Conservation (phyloP, 2,329 filamentous ascomycete genomes). For the Alternaria viburni region DNA sequence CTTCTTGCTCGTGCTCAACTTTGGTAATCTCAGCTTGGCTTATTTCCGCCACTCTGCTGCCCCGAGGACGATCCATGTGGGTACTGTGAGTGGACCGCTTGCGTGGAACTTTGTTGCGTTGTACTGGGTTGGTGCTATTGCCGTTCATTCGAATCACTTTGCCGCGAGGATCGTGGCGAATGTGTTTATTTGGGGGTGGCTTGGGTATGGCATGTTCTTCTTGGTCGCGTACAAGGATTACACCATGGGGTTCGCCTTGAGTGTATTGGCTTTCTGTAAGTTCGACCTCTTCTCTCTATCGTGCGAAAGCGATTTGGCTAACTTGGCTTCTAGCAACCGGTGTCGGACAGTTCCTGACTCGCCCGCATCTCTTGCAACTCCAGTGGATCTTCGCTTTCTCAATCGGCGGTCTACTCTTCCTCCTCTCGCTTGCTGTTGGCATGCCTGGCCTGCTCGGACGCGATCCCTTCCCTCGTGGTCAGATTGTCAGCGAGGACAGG, state of each 20-base stretch:
- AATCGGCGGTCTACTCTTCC: constrained; percentile 77
- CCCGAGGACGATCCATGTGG: constrained; percentile 76
- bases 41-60: constrained; percentile 81
- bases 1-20: constrained; percentile 78
- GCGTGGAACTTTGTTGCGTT: constrained; percentile 87
- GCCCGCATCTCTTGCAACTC: constrained; percentile 75
- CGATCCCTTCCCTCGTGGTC: constrained; percentile 58
- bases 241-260: constrained; percentile 80
- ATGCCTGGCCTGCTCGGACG: constrained; percentile 68
- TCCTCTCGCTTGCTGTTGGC: constrained; percentile 69
- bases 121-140: constrained; percentile 88
- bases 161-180: constrained; percentile 83
- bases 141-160: constrained; percentile 70
- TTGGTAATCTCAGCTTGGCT: constrained; percentile 76
- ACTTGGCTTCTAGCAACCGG: constrained; percentile 63
- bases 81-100: constrained; percentile 77
- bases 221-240: constrained; percentile 74
- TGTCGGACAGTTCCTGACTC: constrained; percentile 75
- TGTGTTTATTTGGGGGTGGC: constrained; percentile 83
- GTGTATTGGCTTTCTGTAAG: constrained; percentile 72
- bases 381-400: constrained; percentile 94
- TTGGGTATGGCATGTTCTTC: constrained; percentile 79
- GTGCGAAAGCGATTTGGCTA: background rate
- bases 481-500: constrained; percentile 56
- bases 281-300: background rate